Base-by-base conservation (phyloP, 768 basidiomycete species). In the Boletellus sp. region DNA sequence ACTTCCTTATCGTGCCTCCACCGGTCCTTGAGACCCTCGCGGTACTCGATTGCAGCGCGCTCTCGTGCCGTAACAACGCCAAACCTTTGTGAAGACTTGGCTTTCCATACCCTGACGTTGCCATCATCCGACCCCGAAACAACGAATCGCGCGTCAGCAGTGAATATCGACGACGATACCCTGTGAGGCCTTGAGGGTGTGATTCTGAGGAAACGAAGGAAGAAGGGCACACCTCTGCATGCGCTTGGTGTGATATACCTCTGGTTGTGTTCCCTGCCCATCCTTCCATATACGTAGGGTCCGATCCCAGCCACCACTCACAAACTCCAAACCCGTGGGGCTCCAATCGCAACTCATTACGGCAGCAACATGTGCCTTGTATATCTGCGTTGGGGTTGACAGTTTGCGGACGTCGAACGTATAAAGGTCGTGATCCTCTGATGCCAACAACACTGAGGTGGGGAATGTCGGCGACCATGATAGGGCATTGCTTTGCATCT, bases 321-420 rank as follows among this genome's bases (percentile, higher is more conserved):
- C 94, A 65, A 98, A 96, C 62, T 94, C 94, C 31, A 86, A 76
- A 11, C 96, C 96, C 0, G 94, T 98, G 1, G 96, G 96, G 51
- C 86, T 86, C 96, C 96, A 98, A 54, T 98, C 95, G 60, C 94
- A 95, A 43, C 84, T 84, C 87, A 94, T 97, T 36, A 96, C 96
- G 4, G 93, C 92, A 0, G 90, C 91, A 17, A 97, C 95, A 66
- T 99, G 96, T 0, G 84, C 94, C 70, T 98, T 98, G 78, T 95
- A 98, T 23, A 98, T 89, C 53, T 95, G 90, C 2, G 83, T 90
- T 4, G 96, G 92, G 2, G 79, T 75, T 12, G 79, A 71, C 20
- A 99, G 77, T 48, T 88, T 81, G 37, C 96, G 81, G 43, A 98
- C 87, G 63, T 99, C 96, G 67, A 96, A 99, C 0, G 96, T 97